A percentile compares a stretch with the other conserved stretches of the same genome.
These are phyloP conservation scores for Zygoascus bituminiphila DNA, from an alignment of 805 yeast species.

Conservation along the genomic window DNA sequence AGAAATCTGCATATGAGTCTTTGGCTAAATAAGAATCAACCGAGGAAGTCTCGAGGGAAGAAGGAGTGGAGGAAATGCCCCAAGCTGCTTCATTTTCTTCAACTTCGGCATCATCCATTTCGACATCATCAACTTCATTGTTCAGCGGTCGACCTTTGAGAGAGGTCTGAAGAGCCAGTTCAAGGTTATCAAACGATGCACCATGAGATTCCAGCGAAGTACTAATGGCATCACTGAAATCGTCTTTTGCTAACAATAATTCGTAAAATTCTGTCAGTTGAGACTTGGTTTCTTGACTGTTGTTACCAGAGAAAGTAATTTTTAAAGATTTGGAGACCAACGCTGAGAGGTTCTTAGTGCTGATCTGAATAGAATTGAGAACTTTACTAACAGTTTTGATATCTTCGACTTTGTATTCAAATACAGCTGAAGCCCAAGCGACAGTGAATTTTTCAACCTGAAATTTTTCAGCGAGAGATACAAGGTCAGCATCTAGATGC, in stretches of 20 bases:
- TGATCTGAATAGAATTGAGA: constrained; percentile 12
- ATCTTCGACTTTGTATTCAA: constrained; percentile 35
- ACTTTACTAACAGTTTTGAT: constrained; percentile 13
- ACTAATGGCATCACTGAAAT: constrained; percentile 21
- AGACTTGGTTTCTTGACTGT: background rate
- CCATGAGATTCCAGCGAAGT: constrained; percentile 14
- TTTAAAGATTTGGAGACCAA: constrained; percentile 8
- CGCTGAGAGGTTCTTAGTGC: constrained; percentile 16
- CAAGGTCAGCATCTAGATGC: constrained; percentile 17
- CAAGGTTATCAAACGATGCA: constrained; percentile 37
- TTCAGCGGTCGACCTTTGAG: constrained; percentile 26
- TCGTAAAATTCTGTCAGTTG: background rate
- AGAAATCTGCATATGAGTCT: constrained; percentile 10
- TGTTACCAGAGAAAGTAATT: background rate
- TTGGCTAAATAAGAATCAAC: constrained; percentile 12
- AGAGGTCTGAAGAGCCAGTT: constrained; percentile 62
- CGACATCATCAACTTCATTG: constrained; percentile 15
- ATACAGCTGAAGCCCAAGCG: constrained; percentile 36
- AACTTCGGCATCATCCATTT: constrained; percentile 8
- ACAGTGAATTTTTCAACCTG: constrained; percentile 38
- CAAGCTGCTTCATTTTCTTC: background rate
- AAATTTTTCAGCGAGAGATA: constrained; percentile 21
- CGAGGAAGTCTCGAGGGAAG: constrained; percentile 6
- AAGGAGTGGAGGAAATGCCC: background rate
- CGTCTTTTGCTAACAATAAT: constrained; percentile 1